phyloP scores from a whole-genome alignment of 2,329 filamentous ascomycete genomes.

The Apiospora rasikravindrae region DNA sequence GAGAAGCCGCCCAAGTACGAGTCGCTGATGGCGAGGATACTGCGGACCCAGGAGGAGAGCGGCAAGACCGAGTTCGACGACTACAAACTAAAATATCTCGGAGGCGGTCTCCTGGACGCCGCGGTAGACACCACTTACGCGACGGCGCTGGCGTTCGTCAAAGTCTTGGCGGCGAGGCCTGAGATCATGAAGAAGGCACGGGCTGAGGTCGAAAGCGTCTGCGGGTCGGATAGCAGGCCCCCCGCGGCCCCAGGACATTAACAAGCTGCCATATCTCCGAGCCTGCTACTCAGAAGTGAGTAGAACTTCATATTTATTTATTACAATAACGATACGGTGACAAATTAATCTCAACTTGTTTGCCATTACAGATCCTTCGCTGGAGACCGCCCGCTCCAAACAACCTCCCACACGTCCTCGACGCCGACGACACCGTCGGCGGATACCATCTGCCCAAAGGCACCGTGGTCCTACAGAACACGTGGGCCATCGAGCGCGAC shows the following conservation, averaged over 20 bases:
- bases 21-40: slow-evolving; percentile 23
- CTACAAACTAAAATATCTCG: slow-evolving; percentile 26
- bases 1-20: not conserved
- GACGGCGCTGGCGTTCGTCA: slow-evolving; percentile 25
- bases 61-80: slow-evolving; percentile 24
- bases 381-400: slow-evolving; percentile 27
- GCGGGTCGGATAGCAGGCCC: slow-evolving; percentile 21
- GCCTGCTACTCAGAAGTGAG: slow-evolving; percentile 29
- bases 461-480: slow-evolving; percentile 25
- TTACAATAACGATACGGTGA: not conserved
- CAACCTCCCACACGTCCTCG: slow-evolving; percentile 25
- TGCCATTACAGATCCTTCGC: slow-evolving; percentile 22
- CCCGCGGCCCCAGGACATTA: slow-evolving; percentile 22
- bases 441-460: slow-evolving; percentile 26
- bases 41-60: slow-evolving; percentile 20
- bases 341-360: not conserved
- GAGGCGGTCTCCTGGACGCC: slow-evolving; percentile 28
- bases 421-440: slow-evolving; percentile 27
- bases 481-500: slow-evolving; percentile 27
- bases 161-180: slow-evolving; percentile 26
- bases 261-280: slow-evolving; percentile 26
- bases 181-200: slow-evolving; percentile 26
- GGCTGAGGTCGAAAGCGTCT: slow-evolving; percentile 26
- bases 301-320: not conserved
- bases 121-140: slow-evolving; percentile 28